Evolutionary conservation across 2,329 filamentous ascomycete genomes (phyloP).

Genomic region (Macrophomina phaseolina): DNA sequence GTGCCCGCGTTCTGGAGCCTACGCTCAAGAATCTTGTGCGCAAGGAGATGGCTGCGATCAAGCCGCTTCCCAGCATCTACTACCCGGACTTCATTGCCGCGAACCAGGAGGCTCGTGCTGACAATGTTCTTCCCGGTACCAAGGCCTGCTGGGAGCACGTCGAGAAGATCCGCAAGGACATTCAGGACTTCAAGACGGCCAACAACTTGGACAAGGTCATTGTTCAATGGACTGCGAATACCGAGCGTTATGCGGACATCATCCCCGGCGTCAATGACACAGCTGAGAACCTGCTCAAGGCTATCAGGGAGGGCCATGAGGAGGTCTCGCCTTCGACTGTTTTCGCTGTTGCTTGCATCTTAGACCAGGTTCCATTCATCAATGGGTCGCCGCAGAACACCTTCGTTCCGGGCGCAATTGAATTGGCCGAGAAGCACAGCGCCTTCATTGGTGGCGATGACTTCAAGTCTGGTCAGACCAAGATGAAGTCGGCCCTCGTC

Average conservation of each 20-base stretch:
- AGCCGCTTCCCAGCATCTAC: constrained; percentile 92
- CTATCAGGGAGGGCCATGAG: constrained; percentile 84
- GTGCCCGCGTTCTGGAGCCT: constrained; percentile 93
- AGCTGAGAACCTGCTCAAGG: constrained; percentile 86
- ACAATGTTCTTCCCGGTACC: constrained; percentile 83
- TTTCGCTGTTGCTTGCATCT: constrained; percentile 92
- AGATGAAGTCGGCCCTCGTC: constrained; percentile 99
- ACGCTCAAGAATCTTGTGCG: constrained; percentile 85
- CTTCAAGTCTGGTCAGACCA: constrained; percentile 99
- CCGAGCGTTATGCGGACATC: constrained; percentile 92
- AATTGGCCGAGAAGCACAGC: constrained; percentile 83
- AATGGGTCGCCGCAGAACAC: constrained; percentile 99
- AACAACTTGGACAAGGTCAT: constrained; percentile 93
- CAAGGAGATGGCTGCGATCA: constrained; percentile 91
- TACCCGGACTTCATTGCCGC: constrained; percentile 99
- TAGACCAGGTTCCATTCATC: constrained; percentile 92
- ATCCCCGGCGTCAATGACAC: constrained; percentile 93
- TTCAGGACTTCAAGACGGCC: constrained; percentile 87
- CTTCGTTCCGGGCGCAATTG: constrained; percentile 90
- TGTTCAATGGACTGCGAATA: constrained; percentile 98
- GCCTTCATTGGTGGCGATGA: constrained; percentile 97
- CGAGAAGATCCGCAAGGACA: constrained; percentile 90
- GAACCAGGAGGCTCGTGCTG: constrained; percentile 95
- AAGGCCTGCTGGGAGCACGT: constrained; percentile 89
- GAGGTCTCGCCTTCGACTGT: constrained; percentile 96